Base-by-base conservation (phyloP, 108 stramenopile genomes). In the Stephanodiscus minutulus region DNA sequence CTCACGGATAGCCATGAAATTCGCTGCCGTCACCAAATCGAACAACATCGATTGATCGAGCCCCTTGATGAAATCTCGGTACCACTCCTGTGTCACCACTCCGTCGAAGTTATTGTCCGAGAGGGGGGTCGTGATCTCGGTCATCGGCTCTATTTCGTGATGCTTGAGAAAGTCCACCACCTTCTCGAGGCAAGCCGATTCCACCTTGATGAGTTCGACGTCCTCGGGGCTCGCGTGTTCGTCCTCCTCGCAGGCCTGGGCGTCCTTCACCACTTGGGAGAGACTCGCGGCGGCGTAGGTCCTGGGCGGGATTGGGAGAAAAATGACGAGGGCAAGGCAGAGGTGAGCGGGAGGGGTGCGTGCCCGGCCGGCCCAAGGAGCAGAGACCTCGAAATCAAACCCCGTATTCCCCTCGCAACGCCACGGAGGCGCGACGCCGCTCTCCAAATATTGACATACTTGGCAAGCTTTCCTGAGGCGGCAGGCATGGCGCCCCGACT, bases 121-220 rank as follows among this genome's bases (percentile, higher is more conserved):
- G 64, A 93, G 77, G 4, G 92, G 92, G 8, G 86, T 86, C 5
- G 78, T 83, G 58, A 93, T 89, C 62, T 87, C 90, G 41, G 66
- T 77, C 86, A 91, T 79, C 28, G 83, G 75, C 49, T 91, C 89
- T 53, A 68, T 59, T 11, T 75, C 58, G 61, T 91, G 75, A 57
- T 94, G 89, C 36, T 85, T 88, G 61, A 94, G 74, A 50, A 90
- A 94, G 47, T 90, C 85, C 2, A 94, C 90, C 11, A 94, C 89
- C 58, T 85, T 85, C 29, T 72, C 69, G 5, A 94, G 76, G 58
- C 83, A 81, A 12, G 44, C 31, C 22, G 82, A 62, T 6, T 80
- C 71, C 29, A 93, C 87, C 20, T 84, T 81, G 22, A 61, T 1
- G 52, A 91, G 74, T 5, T 87, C 71, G 24, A 88, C 82, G 53